Evolutionary conservation across 805 yeast species (phyloP).

Genomic region (Candida alai): DNA sequence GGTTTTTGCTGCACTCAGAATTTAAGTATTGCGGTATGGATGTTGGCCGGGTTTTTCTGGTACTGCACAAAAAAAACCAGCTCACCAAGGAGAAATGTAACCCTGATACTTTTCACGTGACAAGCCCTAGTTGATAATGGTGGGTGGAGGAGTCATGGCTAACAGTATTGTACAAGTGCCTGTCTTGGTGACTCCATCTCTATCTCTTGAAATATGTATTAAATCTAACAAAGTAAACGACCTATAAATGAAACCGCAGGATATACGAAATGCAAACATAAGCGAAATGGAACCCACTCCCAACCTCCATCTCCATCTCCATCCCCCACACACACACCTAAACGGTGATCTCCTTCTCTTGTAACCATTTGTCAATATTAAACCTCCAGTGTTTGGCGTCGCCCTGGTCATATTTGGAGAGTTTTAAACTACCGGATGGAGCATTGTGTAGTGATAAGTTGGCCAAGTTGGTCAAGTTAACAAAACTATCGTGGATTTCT

Average conservation of each 20-base stretch:
- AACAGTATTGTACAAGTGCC: no score
- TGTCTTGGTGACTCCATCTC: no score
- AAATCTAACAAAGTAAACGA: no score
- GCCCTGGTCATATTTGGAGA: conserved; percentile 52
- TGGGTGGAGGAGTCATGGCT: no score
- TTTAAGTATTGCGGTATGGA: conserved; percentile 4
- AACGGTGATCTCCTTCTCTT: conserved; percentile 55
- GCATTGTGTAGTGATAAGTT: conserved; percentile 59
- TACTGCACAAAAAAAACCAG: not conserved
- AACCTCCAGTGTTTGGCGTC: conserved; percentile 70
- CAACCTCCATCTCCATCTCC: no score
- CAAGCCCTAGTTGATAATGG: conserved; percentile 6
- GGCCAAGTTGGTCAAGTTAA: conserved; percentile 41
- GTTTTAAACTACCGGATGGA: conserved; percentile 60
- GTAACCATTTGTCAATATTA: conserved; percentile 48
- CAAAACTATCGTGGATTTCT: conserved; percentile 24
- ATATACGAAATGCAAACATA: no score
- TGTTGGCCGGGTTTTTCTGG: not conserved
- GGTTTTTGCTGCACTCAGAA: not conserved
- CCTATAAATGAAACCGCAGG: no score
- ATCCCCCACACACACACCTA: no score
- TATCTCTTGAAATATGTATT: no score
- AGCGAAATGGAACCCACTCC: no score
- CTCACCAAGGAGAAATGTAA: not conserved
- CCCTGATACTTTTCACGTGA: conserved; percentile 6